These are phyloP conservation scores for Colletotrichum magnum DNA, from an alignment of 2,329 filamentous ascomycete genomes.

Conservation along the genomic window DNA sequence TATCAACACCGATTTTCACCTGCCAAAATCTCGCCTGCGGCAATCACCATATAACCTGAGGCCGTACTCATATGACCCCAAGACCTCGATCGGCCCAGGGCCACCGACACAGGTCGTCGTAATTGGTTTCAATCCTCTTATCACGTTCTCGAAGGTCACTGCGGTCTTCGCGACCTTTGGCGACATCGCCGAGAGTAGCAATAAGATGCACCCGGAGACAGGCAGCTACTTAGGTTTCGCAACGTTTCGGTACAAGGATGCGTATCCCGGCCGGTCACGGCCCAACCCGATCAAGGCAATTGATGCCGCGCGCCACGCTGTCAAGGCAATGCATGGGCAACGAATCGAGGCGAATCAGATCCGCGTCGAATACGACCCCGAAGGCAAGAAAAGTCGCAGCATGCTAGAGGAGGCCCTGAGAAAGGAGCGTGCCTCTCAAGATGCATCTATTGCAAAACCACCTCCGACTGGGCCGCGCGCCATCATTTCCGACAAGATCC, in stretches of 20 bases:
- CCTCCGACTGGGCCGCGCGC: conserved; percentile 55
- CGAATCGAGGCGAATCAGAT: conserved; percentile 84
- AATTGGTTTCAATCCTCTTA: conserved; percentile 94
- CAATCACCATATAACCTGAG: conserved; percentile 84
- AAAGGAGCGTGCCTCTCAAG: conserved; percentile 67
- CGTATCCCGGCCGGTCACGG: conserved; percentile 67
- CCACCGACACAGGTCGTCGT: conserved; percentile 93
- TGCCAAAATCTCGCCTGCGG: conserved; percentile 78
- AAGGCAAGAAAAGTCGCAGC: conserved; percentile 84
- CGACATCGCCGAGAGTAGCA: conserved; percentile 90
- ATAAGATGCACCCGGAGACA: conserved; percentile 94
- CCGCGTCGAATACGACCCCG: conserved; percentile 89
- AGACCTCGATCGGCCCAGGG: conserved; percentile 88
- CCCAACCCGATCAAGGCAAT: conserved; percentile 74
- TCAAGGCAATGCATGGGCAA: conserved; percentile 81
- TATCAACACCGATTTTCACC: conserved; percentile 79
- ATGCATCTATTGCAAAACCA: conserved; percentile 47
- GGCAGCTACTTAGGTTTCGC: conserved; percentile 95
- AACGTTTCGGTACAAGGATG: conserved; percentile 89
- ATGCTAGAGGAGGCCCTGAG: conserved; percentile 83
- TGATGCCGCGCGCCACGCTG: conserved; percentile 85
- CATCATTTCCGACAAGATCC: conserved; percentile 57
- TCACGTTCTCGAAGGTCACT: conserved; percentile 82
- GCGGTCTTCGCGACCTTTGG: conserved; percentile 85
- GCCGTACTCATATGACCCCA: conserved; percentile 85